phyloP scores from a whole-genome alignment of 345 rosid genomes.

The Aquilaria sinensis region DNA sequence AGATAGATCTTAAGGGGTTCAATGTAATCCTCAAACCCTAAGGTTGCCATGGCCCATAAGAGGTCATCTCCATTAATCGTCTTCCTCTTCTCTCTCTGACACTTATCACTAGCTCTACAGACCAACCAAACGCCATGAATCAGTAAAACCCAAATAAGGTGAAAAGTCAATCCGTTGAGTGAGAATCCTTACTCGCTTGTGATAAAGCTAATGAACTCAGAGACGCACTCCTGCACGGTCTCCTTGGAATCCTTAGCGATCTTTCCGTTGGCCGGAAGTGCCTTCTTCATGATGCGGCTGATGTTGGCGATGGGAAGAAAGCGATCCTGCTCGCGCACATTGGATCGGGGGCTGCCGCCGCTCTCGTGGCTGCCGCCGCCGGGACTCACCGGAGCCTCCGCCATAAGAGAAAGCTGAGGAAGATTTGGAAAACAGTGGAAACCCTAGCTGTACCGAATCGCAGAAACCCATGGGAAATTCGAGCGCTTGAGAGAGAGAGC shows the following conservation, averaged over 20 bases:
- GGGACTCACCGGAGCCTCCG: slow-evolving; percentile 8
- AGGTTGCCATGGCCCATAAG: slow-evolving; percentile 18
- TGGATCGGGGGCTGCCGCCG: background rate
- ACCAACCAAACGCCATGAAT: background rate
- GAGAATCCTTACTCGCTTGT: background rate
- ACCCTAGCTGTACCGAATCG: slow-evolving; percentile 6
- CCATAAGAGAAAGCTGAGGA: background rate
- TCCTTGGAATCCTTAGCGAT: slow-evolving; percentile 1
- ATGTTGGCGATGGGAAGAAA: slow-evolving; percentile 10
- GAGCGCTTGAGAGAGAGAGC: no score
- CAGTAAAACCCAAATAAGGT: background rate
- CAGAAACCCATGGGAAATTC: background rate
- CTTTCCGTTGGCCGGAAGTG: slow-evolving; percentile 2
- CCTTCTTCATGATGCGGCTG: slow-evolving; percentile 8
- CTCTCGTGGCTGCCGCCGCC: background rate
- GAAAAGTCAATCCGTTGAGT: background rate
- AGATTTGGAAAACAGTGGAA: background rate
- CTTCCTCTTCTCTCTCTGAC: slow-evolving; percentile 20
- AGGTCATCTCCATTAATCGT: slow-evolving; percentile 20
- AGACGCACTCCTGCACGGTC: background rate
- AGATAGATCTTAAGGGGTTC: slow-evolving; percentile 12
- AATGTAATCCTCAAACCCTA: slow-evolving; percentile 17
- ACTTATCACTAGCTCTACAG: slow-evolving; percentile 14
- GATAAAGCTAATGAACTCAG: slow-evolving; percentile 4
- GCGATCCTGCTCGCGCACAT: slow-evolving; percentile 3